Evolutionary conservation across 177 flowering plant genomes (phyloP), one percentile per base, ranked within the genome.

Genomic region (Tripterygium wilfordii): DNA sequence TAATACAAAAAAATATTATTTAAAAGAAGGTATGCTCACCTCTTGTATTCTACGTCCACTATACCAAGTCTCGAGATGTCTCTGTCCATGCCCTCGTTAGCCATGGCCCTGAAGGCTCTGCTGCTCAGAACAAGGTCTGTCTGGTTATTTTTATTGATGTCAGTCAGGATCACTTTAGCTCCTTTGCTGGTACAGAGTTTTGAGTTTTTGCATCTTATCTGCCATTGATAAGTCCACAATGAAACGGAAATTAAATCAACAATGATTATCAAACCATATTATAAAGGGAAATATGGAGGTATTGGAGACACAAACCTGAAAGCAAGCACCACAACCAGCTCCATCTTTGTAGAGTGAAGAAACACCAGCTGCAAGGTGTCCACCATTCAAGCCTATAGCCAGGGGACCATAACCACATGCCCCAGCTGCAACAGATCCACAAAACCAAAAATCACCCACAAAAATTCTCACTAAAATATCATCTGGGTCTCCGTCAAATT

Each of bases 291-390:
- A 12, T 36, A 24, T 2, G 6, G 20, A 29, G 13, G 4, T 3
- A 4, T 10, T 14, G 0, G 12, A 15, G 3, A 13, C 2, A 57
- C 23, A 24, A 8, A 84, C 95, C 83, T 81, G 85, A 68, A 78
- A 83, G 60, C 97, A 89, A 5, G 82, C 83, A 28, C 96, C 96
- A 64, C 96, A 91, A 21, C 92, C 92, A 67, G 83, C 80, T 24
- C 96, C 98, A 21, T 75, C 61, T 61, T 83, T 82, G 69, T 55
- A 85, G 18, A 91, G 64, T 16, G 82, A 65, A 49, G 95, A 54
- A 60, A 61, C 72, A 52, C 67, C 92, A 51, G 80, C 98, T 19
- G 94, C 96, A 54, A 83, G 48, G 49, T 65, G 45, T 42, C 95
- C 95, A 16, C 62, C 62, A 42, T 59, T 66, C 42, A 88, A 69